A percentile compares a stretch with the other conserved stretches of the same genome.
These are phyloP conservation scores for Miscanthus lutarioriparius DNA, from an alignment of 176 grass and related monocot species.

Conservation along the genomic window DNA sequence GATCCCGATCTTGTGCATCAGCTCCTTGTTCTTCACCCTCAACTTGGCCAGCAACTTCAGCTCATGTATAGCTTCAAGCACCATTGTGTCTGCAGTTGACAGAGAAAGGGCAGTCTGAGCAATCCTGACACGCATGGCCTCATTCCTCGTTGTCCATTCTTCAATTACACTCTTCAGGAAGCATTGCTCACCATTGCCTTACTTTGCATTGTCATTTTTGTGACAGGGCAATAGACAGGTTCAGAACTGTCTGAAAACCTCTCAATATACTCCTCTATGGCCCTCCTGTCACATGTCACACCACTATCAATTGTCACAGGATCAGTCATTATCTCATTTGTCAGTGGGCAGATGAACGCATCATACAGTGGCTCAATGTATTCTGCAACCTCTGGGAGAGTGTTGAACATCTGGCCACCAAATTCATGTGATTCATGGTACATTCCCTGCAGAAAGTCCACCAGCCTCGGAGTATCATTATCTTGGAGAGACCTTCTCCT, in stretches of 20 bases:
- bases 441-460: slow-evolving; percentile 61
- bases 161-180: slow-evolving; percentile 74
- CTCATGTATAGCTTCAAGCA: slow-evolving; percentile 70
- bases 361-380: slow-evolving; percentile 72
- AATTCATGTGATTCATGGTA: slow-evolving; percentile 46
- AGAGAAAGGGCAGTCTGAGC: slow-evolving; percentile 56
- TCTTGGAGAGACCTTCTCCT: slow-evolving; percentile 29
- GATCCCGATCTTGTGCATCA: slow-evolving; percentile 72
- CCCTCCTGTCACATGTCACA: slow-evolving; percentile 84
- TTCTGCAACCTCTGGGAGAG: slow-evolving; percentile 51
- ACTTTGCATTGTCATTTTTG: slow-evolving; percentile 56
- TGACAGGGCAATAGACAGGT: slow-evolving; percentile 60
- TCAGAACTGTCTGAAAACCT: slow-evolving; percentile 48
- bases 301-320: slow-evolving; percentile 69
- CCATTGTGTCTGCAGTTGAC: slow-evolving; percentile 53
- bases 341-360: slow-evolving; percentile 79
- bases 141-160: slow-evolving; percentile 76
- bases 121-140: slow-evolving; percentile 62
- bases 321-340: slow-evolving; percentile 79
- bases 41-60: slow-evolving; percentile 49
- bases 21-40: slow-evolving; percentile 54
- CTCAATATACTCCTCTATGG: slow-evolving; percentile 64
- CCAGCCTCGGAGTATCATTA: slow-evolving; percentile 34
- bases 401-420: slow-evolving; percentile 33
- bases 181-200: slow-evolving; percentile 57